These are phyloP conservation scores for Vanrija sp. DNA, from an alignment of 1,284 basidiomycete species.

Conservation along the genomic window DNA sequence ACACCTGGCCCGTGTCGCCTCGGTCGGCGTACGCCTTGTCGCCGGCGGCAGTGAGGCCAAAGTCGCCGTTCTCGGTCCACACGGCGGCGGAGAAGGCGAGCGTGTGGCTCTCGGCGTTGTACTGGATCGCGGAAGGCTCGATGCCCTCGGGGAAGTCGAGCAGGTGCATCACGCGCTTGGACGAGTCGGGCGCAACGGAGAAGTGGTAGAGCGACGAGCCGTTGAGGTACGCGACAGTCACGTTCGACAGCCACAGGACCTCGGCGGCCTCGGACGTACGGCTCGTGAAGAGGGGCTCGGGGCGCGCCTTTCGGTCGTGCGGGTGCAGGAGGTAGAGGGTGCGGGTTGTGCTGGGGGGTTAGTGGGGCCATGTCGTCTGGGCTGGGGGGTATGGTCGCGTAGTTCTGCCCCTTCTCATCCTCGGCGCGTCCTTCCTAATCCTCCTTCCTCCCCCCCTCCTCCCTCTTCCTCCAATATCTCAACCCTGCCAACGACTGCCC, in stretches of 20 bases:
- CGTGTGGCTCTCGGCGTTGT: constrained; percentile 44
- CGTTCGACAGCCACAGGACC: constrained; percentile 41
- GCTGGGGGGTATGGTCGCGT: background rate
- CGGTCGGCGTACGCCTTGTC: constrained; percentile 68
- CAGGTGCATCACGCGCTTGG: constrained; percentile 11
- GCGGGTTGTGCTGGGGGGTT: constrained; percentile 59
- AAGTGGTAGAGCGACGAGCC: constrained; percentile 25
- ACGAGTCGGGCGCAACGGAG: constrained; percentile 9
- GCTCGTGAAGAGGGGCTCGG: constrained; percentile 25
- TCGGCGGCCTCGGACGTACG: constrained; percentile 21
- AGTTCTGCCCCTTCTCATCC: no score
- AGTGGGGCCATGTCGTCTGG: background rate
- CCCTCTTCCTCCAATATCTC: no score
- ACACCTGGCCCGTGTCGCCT: constrained; percentile 70
- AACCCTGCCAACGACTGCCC: no score
- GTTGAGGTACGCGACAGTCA: constrained; percentile 46
- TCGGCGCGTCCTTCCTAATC: background rate
- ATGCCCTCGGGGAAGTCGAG: constrained; percentile 53
- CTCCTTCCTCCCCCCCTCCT: no score
- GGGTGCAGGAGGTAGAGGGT: constrained; percentile 55
- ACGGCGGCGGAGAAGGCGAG: constrained; percentile 68
- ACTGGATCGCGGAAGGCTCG: constrained; percentile 61
- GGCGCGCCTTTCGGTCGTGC: background rate
- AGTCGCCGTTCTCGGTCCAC: constrained; percentile 62
- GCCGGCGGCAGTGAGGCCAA: constrained; percentile 61